Evolutionary conservation across 176 grass and related monocot genomes (phyloP).

Genomic region (Canna indica): DNA sequence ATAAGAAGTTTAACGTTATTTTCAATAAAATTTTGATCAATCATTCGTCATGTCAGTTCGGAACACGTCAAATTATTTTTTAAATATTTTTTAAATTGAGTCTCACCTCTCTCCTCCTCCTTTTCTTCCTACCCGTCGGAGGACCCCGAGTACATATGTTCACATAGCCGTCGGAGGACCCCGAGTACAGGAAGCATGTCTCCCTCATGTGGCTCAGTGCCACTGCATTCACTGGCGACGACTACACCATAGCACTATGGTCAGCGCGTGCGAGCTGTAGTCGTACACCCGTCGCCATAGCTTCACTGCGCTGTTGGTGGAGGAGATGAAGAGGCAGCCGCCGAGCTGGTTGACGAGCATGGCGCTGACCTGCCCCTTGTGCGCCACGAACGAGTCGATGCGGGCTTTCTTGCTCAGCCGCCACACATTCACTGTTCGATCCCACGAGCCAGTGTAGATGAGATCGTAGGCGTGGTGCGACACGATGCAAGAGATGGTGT

Average conservation of each 20-base stretch:
- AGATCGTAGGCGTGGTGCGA: conserved; percentile 50
- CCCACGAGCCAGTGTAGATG: conserved; percentile 66
- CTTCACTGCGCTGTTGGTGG: conserved; percentile 73
- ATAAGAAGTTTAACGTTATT: too few species aligned
- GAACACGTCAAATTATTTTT: too few species aligned
- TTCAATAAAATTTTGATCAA: too few species aligned
- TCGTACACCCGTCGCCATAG: conserved; percentile 73
- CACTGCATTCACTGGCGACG: conserved; percentile 67
- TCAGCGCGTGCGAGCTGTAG: conserved; percentile 52
- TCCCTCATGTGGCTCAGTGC: conserved; percentile 23
- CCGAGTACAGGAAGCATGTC: conserved; percentile 67
- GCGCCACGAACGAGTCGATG: conserved; percentile 68
- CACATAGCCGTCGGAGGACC: conserved; percentile 69
- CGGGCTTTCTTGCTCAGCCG: conserved; percentile 46
- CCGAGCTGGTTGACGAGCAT: conserved; percentile 69
- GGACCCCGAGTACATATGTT: too few species aligned
- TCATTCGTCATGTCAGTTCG: too few species aligned
- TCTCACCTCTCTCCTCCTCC: too few species aligned
- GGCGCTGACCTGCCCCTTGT: conserved; percentile 51
- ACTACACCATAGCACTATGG: conserved; percentile 52
- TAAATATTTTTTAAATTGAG: too few species aligned
- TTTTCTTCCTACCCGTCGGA: too few species aligned
- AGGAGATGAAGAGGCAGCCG: conserved; percentile 70
- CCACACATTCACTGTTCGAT: conserved; percentile 74
- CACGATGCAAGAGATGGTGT: conserved; percentile 56